Conservation (phyloP, 1,284 basidiomycete species). For the Cryptococcus sp. region DNA sequence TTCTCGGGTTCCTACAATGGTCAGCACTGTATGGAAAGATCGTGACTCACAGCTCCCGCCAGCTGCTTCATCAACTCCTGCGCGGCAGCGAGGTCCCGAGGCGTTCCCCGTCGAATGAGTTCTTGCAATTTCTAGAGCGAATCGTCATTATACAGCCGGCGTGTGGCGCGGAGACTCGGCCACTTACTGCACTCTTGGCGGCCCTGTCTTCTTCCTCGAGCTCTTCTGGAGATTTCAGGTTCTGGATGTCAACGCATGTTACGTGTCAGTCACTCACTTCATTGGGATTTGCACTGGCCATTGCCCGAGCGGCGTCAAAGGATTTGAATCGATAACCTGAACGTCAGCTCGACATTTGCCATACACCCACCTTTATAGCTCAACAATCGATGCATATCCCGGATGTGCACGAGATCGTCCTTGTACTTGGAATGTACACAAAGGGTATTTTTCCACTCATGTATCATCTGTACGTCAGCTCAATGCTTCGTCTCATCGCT, state of each 20-base stretch:
- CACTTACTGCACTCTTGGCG: constrained; percentile 77
- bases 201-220: constrained; percentile 93
- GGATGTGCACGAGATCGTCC: constrained; percentile 94
- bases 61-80: constrained; percentile 98
- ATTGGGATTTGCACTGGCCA: constrained; percentile 55
- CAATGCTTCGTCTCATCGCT: constrained; percentile 73
- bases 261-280: constrained; percentile 50
- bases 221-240: constrained; percentile 91
- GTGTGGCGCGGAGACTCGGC: background rate
- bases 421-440: constrained; percentile 88
- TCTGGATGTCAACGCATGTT: constrained; percentile 56
- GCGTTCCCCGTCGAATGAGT: constrained; percentile 92
- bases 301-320: constrained; percentile 57
- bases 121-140: constrained; percentile 81
- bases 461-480: constrained; percentile 58
- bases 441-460: constrained; percentile 93
- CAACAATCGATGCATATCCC: constrained; percentile 95
- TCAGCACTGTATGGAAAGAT: background rate
- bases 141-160: background rate
- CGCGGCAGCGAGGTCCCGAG: constrained; percentile 89
- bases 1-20: constrained; percentile 74
- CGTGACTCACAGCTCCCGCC: constrained; percentile 69
- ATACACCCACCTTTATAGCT: constrained; percentile 77
- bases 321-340: constrained; percentile 82
- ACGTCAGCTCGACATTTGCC: constrained; percentile 1